Evolutionary conservation across 2,329 filamentous ascomycete genomes (phyloP).

Genomic region (Curvularia spicifera): DNA sequence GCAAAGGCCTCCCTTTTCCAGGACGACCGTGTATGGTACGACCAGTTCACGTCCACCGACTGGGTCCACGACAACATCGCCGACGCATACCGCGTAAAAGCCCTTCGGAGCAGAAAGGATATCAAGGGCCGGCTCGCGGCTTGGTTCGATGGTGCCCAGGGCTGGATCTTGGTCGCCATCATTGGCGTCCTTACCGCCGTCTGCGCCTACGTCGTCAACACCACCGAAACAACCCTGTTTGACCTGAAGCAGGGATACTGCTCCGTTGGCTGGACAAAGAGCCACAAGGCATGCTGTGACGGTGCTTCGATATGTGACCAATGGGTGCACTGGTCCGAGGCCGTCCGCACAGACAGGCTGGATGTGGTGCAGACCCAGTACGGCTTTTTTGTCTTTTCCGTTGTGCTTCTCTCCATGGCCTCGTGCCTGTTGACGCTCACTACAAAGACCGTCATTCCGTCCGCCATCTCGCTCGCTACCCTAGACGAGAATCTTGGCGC

Average conservation of each 20-base stretch:
- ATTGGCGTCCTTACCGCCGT: conserved; percentile 86
- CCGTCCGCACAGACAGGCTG: conserved; percentile 57
- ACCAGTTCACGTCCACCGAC: conserved; percentile 96
- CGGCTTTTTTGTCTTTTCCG: conserved; percentile 73
- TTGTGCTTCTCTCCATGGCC: conserved; percentile 70
- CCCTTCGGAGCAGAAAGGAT: conserved; percentile 80
- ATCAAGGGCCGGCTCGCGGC: conserved; percentile 79
- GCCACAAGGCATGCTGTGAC: conserved; percentile 70
- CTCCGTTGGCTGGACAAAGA: conserved; percentile 70
- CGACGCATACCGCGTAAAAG: conserved; percentile 87
- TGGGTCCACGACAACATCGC: conserved; percentile 98
- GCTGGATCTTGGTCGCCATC: conserved; percentile 90
- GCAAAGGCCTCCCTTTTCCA: conserved; percentile 71
- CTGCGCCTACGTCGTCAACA: conserved; percentile 86
- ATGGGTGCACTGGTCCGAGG: conserved; percentile 71
- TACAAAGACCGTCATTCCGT: conserved; percentile 94
- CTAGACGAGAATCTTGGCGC: conserved; percentile 92
- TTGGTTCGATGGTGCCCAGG: conserved; percentile 85
- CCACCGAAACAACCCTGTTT: conserved; percentile 84
- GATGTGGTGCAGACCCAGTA: conserved; percentile 74
- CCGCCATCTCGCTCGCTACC: conserved; percentile 82
- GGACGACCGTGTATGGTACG: conserved; percentile 95
- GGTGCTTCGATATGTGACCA: conserved; percentile 61
- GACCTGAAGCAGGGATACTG: conserved; percentile 94
- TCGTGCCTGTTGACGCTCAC: conserved; percentile 82